Base-by-base conservation (phyloP, 352 stramenopile species). In the Achlya hypogyna region DNA sequence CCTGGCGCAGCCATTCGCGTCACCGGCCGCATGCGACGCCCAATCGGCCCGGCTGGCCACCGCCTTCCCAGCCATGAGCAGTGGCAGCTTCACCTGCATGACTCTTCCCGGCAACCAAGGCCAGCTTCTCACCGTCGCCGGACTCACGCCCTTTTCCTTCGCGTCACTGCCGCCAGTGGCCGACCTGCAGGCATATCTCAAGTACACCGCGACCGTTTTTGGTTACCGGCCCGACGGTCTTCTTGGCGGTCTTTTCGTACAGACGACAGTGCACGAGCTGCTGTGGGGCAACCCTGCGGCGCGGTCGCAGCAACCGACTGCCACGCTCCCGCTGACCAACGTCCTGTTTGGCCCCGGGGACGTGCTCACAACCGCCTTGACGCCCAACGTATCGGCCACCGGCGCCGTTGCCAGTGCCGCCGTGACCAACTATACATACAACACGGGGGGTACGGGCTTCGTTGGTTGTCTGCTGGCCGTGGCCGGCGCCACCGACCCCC, bases 141-240 rank as follows among this genome's bases (percentile, higher is more conserved):
- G 35, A 10, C 10, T 51, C 22, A 18, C 35, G 28, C 29, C 35
- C 5, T 22, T 28, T 29, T 5, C 28, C 9, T 59, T 56, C n/a
- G 53, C 56, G 20, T 20, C 42, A 12, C 6, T 58, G 22, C 12
- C 42, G 23, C 60, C 51, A 58, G 12, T 67, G 8, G 31, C 9
- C 2, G 60, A 67, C 27, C 9, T 56, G 47, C 60, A 67, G 28
- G 20, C n/a, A 18, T 67, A 67, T 27, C 45, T 67, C 4, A 45
- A 25, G 12, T 53, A 67, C 43, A 28, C 32, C 6, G 60, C 60
- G 6, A 58, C 29, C 1, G 35, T 5, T 4, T 67, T 67, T 56
- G 47, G 51, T 20, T 67, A 67, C 34, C 40, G 20, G 31, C 1
- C 47, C 16, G n/a, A 8, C 28, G 16, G 29, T 5, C 47, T 29